Evolutionary conservation across 768 basidiomycete genomes (phyloP).

Genomic region (Gelatoporia subvermispora): DNA sequence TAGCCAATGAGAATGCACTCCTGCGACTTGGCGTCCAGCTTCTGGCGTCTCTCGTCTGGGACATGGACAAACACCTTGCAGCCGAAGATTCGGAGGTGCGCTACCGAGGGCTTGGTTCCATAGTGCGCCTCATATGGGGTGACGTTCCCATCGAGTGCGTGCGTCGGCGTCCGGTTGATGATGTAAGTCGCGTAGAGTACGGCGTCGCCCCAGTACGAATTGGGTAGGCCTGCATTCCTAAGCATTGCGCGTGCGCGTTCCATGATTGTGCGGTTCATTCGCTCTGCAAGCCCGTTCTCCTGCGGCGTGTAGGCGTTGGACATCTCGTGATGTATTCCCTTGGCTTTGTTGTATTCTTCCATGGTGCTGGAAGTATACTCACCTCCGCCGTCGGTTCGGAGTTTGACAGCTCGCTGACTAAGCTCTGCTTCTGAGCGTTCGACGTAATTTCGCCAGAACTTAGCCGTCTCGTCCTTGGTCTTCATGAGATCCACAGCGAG

Average conservation of each 20-base stretch:
- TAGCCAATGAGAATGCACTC: slow-evolving; percentile 9
- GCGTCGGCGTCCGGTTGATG: slow-evolving; percentile 14
- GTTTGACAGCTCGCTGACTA: slow-evolving; percentile 1
- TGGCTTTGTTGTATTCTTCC: background rate
- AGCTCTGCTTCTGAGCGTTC: background rate
- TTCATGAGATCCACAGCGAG: slow-evolving; percentile 2
- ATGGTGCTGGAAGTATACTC: slow-evolving; percentile 1
- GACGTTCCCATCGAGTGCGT: slow-evolving; percentile 6
- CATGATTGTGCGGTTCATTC: slow-evolving; percentile 25
- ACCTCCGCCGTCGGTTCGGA: slow-evolving; percentile 3
- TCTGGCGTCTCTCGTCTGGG: slow-evolving; percentile 6
- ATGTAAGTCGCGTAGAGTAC: slow-evolving; percentile 17
- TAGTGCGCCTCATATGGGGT: slow-evolving; percentile 18
- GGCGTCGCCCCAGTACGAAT: slow-evolving; percentile 25
- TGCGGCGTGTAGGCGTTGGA: slow-evolving; percentile 5
- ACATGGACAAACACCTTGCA: slow-evolving; percentile 5
- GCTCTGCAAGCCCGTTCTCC: slow-evolving; percentile 36
- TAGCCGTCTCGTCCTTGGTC: background rate
- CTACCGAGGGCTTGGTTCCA: slow-evolving; percentile 9
- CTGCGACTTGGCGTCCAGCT: slow-evolving; percentile 2
- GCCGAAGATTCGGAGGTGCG: slow-evolving; percentile 12
- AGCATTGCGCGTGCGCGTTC: slow-evolving; percentile 10
- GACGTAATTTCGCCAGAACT: background rate
- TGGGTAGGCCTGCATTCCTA: slow-evolving; percentile 9
- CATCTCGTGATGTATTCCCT: slow-evolving; percentile 13